Evolutionary conservation across 2,329 filamentous ascomycete species (phyloP).

Genomic region (Coleophoma eucalyptorum): DNA sequence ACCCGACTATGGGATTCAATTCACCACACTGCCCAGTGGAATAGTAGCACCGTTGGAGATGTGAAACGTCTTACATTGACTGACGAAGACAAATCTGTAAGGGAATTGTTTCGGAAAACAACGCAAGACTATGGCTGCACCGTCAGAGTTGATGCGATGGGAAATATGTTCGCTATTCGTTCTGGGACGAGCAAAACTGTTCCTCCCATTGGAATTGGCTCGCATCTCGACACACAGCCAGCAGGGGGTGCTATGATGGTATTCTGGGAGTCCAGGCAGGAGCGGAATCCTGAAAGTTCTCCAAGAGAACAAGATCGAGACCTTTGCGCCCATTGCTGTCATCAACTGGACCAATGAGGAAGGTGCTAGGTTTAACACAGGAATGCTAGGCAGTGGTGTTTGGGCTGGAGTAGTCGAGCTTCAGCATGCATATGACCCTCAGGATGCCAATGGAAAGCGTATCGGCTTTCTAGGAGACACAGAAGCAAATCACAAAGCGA

Average conservation of each 20-base stretch:
- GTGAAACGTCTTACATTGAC: background rate
- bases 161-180: slow-evolving; percentile 1
- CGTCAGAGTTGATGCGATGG: background rate
- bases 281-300: slow-evolving; percentile 66
- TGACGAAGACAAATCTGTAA: slow-evolving; percentile 1
- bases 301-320: slow-evolving; percentile 61
- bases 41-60: background rate
- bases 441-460: slow-evolving; percentile 25
- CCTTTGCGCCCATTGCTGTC: slow-evolving; percentile 57
- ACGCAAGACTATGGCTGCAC: background rate
- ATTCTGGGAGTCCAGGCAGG: slow-evolving; percentile 70
- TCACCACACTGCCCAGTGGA: background rate
- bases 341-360: slow-evolving; percentile 48
- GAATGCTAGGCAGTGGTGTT: slow-evolving; percentile 68
- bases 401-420: slow-evolving; percentile 38
- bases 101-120: background rate
- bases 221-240: slow-evolving; percentile 27
- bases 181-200: background rate
- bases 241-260: slow-evolving; percentile 71
- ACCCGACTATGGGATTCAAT: background rate
- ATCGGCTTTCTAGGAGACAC: slow-evolving; percentile 63
- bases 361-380: slow-evolving; percentile 71
- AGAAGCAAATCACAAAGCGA: slow-evolving; percentile 49
- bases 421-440: too few relatives aligned
- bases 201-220: background rate